Evolutionary conservation across 1,284 basidiomycete species (phyloP).

Genomic region (Anthracocystis walkeri): DNA sequence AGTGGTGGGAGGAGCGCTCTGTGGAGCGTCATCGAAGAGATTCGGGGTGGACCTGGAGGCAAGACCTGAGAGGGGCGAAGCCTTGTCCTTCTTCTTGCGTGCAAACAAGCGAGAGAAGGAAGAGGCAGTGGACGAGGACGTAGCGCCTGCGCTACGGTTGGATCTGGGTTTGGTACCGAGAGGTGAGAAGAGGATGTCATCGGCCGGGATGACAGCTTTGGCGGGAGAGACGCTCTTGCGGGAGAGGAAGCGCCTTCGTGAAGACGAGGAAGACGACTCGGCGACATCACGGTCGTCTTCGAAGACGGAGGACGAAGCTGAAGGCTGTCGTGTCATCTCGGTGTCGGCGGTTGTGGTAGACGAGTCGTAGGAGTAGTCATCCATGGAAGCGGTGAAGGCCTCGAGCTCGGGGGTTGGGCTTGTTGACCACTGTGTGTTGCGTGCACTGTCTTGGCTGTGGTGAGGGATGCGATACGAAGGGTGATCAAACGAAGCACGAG

Average conservation of each 20-base stretch:
- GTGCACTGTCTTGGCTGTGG: slow-evolving; percentile 19
- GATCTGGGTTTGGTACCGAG: slow-evolving; percentile 21
- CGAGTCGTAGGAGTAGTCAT: slow-evolving; percentile 16
- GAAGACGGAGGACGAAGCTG: slow-evolving; percentile 46
- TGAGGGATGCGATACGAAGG: slow-evolving; percentile 6
- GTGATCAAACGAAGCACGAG: slow-evolving; percentile 37
- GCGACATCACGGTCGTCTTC: slow-evolving; percentile 50
- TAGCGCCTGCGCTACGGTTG: slow-evolving; percentile 19
- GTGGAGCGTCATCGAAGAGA: slow-evolving; percentile 40
- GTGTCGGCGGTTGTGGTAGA: slow-evolving; percentile 4
- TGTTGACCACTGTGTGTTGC: slow-evolving; percentile 24
- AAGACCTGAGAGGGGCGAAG: slow-evolving; percentile 18
- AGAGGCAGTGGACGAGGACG: slow-evolving; percentile 21
- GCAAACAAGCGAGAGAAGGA: slow-evolving; percentile 52
- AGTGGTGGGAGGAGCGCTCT: slow-evolving; percentile 56
- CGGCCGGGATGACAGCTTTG: slow-evolving; percentile 13
- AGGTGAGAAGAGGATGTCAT: slow-evolving; percentile 41
- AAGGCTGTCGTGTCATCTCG: slow-evolving; percentile 41
- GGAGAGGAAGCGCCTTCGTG: slow-evolving; percentile 37
- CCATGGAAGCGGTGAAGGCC: slow-evolving; percentile 52
- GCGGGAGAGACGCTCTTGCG: slow-evolving; percentile 35
- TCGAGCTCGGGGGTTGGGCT: slow-evolving; percentile 61
- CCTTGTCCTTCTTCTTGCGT: slow-evolving; percentile 60
- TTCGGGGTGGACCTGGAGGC: slow-evolving; percentile 40
- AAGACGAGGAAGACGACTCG: slow-evolving; percentile 21